Base-by-base conservation (phyloP, 2,329 filamentous ascomycete species). In the Fusarium staphyleae region DNA sequence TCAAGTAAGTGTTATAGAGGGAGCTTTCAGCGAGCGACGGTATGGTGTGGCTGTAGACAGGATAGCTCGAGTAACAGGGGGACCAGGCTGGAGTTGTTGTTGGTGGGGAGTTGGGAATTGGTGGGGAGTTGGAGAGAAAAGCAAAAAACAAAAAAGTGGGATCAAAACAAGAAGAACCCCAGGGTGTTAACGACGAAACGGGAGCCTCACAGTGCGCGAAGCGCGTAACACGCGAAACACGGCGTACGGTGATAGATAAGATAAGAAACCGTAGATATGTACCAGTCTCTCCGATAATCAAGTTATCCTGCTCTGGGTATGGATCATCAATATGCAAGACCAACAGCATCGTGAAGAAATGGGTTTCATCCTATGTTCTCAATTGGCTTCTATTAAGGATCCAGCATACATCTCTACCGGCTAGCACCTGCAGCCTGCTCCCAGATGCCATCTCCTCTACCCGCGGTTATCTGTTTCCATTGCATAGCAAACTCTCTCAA, bases 401-500 rank as follows among this genome's bases (percentile, higher is more conserved):
- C 18, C 7, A 42, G 3, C 11, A 15, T n/a, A 8, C 33, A 18
- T 15, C 13, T 54, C 26, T 61, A 61, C 26, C 29, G 35, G 11
- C 53, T n/a, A 32, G 58, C 41, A 12, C 57, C 57, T 10, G 53
- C 52, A 16, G 69, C 65, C 51, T 72, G 67, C 48, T 75, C 70
- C 74, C 75, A 78, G 24, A 78, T 73, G 5, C 72, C 72, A 28
- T 72, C 71, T 3, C 70, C 76, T 44, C 73, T 66, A 5, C 75
- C 73, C 36, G 77, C 74, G 0, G 76, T 78, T 37, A 85, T 78
- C 56, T 87, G 81, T 68, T 85, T 86, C 90, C 90, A 93, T 69
- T 87, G 83, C 62, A 82, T 81, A 56, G 89, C 85, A 75, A 95
- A 93, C 74, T 96, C 92, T 55, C 87, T 82, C 77, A 98, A 81